phyloP scores from a whole-genome alignment of 2,329 filamentous ascomycete genomes.

The Chrysosporium keratinophilum region DNA sequence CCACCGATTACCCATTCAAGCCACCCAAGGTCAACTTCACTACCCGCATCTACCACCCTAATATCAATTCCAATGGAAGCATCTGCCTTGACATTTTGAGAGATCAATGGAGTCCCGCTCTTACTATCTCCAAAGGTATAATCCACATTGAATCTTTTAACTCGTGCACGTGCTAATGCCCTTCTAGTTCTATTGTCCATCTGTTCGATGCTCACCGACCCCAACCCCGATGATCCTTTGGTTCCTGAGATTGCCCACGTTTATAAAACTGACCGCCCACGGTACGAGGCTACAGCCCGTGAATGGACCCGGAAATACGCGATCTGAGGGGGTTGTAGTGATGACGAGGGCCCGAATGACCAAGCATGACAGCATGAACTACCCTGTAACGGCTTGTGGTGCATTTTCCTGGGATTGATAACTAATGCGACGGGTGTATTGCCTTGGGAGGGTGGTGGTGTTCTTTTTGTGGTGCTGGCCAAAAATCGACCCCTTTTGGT shows the following conservation, averaged over 20 bases:
- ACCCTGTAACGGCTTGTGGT: conserved; percentile 11
- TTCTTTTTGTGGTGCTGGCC: conserved; percentile 11
- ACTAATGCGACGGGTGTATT: conserved; percentile 11
- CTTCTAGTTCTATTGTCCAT: conserved; percentile 81
- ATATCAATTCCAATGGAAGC: conserved; percentile 99
- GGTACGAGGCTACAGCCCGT: conserved; percentile 91
- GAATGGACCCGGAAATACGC: conserved; percentile 99
- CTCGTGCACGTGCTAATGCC: conserved; percentile 7
- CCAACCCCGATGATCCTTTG: conserved; percentile 96
- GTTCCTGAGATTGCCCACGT: conserved; percentile 98
- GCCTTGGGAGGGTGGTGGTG: conserved; percentile 11
- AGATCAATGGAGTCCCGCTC: conserved; percentile 97
- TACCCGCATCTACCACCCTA: conserved; percentile 98
- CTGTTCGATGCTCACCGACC: conserved; percentile 99
- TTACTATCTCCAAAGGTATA: conserved; percentile 96
- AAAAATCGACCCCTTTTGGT: conserved; percentile 12
- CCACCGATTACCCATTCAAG: conserved; percentile 99
- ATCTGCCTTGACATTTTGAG: conserved; percentile 97
- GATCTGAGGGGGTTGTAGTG: conserved; percentile 49
- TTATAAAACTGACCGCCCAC: conserved; percentile 95
- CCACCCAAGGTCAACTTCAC: conserved; percentile 99
- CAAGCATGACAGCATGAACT: conserved; percentile 8
- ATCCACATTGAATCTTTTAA: too few species aligned
- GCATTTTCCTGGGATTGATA: conserved; percentile 12
- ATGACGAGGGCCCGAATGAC: background rate